A percentile compares a stretch with the other conserved stretches of the same genome.
Evolutionary conservation across 2,329 filamentous ascomycete genomes (phyloP).

Genomic region (Penicillium sumatraense): DNA sequence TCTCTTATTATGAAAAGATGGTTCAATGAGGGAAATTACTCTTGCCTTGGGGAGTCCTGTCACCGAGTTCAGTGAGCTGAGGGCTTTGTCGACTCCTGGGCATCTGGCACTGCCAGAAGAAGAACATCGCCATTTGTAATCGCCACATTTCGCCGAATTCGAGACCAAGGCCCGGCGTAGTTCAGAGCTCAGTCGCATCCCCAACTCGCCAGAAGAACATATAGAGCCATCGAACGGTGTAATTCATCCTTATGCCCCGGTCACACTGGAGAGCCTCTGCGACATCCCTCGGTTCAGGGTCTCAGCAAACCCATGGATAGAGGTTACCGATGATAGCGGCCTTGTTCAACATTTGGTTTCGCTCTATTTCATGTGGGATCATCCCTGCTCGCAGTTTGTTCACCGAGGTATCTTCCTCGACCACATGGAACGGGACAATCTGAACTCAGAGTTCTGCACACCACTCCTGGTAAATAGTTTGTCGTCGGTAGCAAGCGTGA

Average conservation of each 20-base stretch:
- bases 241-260: conserved; percentile 26
- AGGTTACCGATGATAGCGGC: conserved; percentile 74
- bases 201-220: neutral
- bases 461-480: conserved; percentile 60
- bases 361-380: conserved; percentile 95
- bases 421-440: conserved; percentile 37
- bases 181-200: neutral
- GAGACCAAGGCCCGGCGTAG: neutral
- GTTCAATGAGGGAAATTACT: conserved; percentile 32
- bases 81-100: conserved; percentile 7
- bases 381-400: conserved; percentile 71
- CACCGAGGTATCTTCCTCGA: conserved; percentile 39
- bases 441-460: conserved; percentile 36
- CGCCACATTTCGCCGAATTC: neutral
- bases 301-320: conserved; percentile 67
- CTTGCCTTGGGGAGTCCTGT: conserved; percentile 23
- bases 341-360: conserved; percentile 82
- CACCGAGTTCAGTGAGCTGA: conserved; percentile 22
- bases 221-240: neutral
- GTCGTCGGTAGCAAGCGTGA: conserved; percentile 61
- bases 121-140: too few relatives aligned
- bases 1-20: conserved; percentile 35
- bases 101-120: too few relatives aligned
- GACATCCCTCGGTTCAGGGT: conserved; percentile 39
- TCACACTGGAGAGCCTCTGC: conserved; percentile 37